These are phyloP conservation scores for Sequoia sempervirens DNA, from an alignment of 75 land plant species.

Conservation along the genomic window DNA sequence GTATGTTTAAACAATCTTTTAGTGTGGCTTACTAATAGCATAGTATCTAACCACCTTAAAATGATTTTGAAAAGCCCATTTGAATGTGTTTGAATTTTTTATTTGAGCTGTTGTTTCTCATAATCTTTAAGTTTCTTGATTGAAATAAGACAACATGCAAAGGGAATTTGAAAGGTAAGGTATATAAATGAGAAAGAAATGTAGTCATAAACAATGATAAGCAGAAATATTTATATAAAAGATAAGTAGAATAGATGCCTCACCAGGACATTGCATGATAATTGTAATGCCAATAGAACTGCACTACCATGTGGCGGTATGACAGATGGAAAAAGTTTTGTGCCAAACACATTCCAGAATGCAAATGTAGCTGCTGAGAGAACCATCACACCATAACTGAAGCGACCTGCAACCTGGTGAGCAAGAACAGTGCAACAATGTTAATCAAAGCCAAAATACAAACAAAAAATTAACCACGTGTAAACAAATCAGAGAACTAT, in stretches of 20 bases:
- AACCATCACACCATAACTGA: slow-evolving; percentile 99
- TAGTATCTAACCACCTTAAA: not conserved
- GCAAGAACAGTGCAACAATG: not conserved
- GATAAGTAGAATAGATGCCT: slow-evolving; percentile 2
- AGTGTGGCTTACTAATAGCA: not conserved
- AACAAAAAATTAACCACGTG: too few species aligned
- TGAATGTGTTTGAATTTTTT: not conserved
- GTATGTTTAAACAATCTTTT: not conserved
- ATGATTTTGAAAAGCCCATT: not conserved
- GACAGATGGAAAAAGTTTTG: slow-evolving; percentile 72
- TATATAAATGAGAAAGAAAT: not conserved
- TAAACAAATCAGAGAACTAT: not conserved
- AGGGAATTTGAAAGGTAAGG: not conserved
- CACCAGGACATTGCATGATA: slow-evolving; percentile 98
- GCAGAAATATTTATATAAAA: not conserved
- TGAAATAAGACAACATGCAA: not conserved
- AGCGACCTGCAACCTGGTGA: slow-evolving; percentile 81
- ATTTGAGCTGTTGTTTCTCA: not conserved
- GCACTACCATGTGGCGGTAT: slow-evolving; percentile 58
- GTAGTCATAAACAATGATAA: not conserved
- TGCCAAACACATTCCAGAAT: slow-evolving; percentile 82
- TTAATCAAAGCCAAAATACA: not conserved
- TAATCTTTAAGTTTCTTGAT: not conserved
- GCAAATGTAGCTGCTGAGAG: slow-evolving; percentile 93
- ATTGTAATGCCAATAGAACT: slow-evolving; percentile 82